Percentiles rank a stretch among this genome's conserved stretches.
phyloP scores from a whole-genome alignment of 2,329 filamentous ascomycete species.

The Colletotrichum caudatum region DNA sequence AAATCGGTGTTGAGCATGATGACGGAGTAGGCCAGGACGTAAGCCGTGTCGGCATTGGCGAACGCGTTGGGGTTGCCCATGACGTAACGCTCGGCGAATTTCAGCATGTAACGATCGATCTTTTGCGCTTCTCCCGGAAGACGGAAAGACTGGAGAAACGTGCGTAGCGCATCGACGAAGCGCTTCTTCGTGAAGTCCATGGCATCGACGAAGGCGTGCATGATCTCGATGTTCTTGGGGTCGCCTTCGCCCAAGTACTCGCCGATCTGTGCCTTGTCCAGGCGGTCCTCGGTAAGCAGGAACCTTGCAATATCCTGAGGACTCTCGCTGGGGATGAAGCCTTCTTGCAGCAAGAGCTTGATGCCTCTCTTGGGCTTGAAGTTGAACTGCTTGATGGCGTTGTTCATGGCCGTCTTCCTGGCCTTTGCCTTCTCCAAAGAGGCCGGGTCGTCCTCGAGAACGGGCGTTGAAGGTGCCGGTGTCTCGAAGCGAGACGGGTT shows the following conservation, averaged over 20 bases:
- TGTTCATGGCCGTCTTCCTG: slow-evolving; percentile 89
- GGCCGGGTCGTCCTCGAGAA: slow-evolving; percentile 88
- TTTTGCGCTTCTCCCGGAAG: slow-evolving; percentile 97
- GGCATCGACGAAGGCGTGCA: slow-evolving; percentile 96
- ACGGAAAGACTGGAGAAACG: slow-evolving; percentile 94
- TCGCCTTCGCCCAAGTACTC: slow-evolving; percentile 97
- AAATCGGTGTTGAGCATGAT: slow-evolving; percentile 97
- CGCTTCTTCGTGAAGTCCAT: slow-evolving; percentile 95
- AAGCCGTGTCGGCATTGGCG: slow-evolving; percentile 97
- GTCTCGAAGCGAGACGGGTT: slow-evolving; percentile 72
- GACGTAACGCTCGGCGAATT: slow-evolving; percentile 96
- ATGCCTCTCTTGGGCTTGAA: slow-evolving; percentile 97
- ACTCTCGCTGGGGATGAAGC: slow-evolving; percentile 84
- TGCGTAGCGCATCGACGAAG: slow-evolving; percentile 91
- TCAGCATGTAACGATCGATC: slow-evolving; percentile 99
- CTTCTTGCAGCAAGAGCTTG: slow-evolving; percentile 83
- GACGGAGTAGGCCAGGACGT: slow-evolving; percentile 95
- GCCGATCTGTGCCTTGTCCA: slow-evolving; percentile 93
- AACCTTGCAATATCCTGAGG: slow-evolving; percentile 89
- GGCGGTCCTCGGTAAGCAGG: slow-evolving; percentile 80
- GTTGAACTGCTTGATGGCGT: slow-evolving; percentile 93
- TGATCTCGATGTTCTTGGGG: slow-evolving; percentile 82
- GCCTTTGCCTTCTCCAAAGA: slow-evolving; percentile 96
- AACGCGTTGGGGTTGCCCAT: slow-evolving; percentile 96
- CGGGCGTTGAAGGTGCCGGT: slow-evolving; percentile 73